Evolutionary conservation across 345 rosid genomes (phyloP).

Genomic region (Anastatica hierochuntica): DNA sequence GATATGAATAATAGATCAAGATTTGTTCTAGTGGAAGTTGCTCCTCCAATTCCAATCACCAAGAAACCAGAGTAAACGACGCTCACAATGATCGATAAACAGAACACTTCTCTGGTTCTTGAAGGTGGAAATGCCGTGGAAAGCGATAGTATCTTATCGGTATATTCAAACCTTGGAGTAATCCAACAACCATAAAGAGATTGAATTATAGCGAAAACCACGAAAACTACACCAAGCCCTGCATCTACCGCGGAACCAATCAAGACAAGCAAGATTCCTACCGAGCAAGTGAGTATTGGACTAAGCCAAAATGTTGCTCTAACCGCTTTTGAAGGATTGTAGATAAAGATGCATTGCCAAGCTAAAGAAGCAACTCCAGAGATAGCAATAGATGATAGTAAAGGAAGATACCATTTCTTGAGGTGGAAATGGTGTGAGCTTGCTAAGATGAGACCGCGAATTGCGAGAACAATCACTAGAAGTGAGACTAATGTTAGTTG

Average conservation of each 20-base stretch:
- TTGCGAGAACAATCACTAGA: conserved; percentile 43
- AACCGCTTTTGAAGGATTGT: conserved; percentile 41
- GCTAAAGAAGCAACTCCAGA: conserved; percentile 41
- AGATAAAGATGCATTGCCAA: conserved; percentile 43
- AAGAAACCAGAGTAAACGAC: conserved; percentile 44
- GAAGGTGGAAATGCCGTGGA: conserved; percentile 45
- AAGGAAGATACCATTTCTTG: conserved; percentile 68
- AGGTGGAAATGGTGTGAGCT: conserved; percentile 47
- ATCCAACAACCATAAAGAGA: conserved; percentile 76
- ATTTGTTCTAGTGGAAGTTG: conserved; percentile 43
- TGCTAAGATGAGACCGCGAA: conserved; percentile 48
- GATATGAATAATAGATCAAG: conserved; percentile 45
- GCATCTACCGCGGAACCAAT: conserved; percentile 41
- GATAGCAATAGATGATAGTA: conserved; percentile 44
- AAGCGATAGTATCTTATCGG: conserved; percentile 36
- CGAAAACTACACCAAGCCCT: conserved; percentile 35
- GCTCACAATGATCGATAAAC: conserved; percentile 24
- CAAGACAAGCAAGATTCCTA: conserved; percentile 45
- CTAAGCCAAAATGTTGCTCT: conserved; percentile 59
- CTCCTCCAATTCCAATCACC: conserved; percentile 75
- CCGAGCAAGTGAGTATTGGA: conserved; percentile 51
- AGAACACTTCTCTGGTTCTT: conserved; percentile 26
- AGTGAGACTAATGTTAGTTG: conserved; percentile 45
- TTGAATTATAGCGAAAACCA: conserved; percentile 36
- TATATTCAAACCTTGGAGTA: conserved; percentile 44